phyloP scores from a whole-genome alignment of 345 rosid genomes.

The Nasturtium officinale region DNA sequence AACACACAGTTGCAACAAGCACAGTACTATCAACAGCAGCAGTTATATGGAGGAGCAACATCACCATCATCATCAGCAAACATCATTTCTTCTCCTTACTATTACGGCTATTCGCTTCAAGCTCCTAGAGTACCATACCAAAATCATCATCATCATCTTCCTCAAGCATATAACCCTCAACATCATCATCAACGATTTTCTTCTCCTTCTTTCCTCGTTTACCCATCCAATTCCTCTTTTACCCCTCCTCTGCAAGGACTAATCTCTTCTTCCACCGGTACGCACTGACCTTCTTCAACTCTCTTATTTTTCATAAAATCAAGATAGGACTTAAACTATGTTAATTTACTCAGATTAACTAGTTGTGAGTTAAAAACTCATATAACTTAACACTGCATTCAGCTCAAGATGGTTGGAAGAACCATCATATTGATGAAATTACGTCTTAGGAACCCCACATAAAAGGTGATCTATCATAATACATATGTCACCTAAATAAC shows the following conservation, averaged over 20 bases:
- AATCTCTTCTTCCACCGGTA: slow-evolving; percentile 55
- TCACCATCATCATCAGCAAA: slow-evolving; percentile 50
- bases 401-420: not conserved
- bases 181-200: slow-evolving; percentile 52
- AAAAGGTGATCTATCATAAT: not conserved
- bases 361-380: not conserved
- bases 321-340: not conserved
- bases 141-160: slow-evolving; percentile 46
- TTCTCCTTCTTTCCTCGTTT: slow-evolving; percentile 50
- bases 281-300: not conserved
- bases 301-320: not conserved
- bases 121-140: slow-evolving; percentile 57
- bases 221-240: slow-evolving; percentile 38
- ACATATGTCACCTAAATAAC: not conserved
- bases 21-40: slow-evolving; percentile 62
- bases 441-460: not conserved
- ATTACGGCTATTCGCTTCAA: slow-evolving; percentile 69
- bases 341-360: not conserved
- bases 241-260: slow-evolving; percentile 37
- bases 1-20: slow-evolving; percentile 69
- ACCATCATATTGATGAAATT: not conserved
- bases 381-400: not conserved
- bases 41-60: slow-evolving; percentile 46
- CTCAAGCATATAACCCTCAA: slow-evolving; percentile 50
- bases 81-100: slow-evolving; percentile 55